These are phyloP conservation scores for Solanum appendiculatum DNA, from an alignment of 257 asterid species.

Conservation along the genomic window DNA sequence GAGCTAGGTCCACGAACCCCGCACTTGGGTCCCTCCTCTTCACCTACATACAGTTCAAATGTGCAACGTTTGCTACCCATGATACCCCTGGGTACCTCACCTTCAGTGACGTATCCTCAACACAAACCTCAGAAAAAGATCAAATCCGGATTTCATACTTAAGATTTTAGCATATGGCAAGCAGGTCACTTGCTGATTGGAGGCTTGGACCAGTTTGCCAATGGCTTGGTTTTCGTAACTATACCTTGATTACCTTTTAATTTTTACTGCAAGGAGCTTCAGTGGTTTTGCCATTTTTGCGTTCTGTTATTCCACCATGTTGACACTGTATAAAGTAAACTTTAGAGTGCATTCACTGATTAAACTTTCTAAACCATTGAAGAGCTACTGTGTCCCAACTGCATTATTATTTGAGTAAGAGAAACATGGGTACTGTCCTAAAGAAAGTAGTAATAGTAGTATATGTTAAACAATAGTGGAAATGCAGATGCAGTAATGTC, in stretches of 20 bases:
- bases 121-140: slow-evolving; percentile 9
- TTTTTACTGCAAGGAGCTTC: neutral
- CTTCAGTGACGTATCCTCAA: slow-evolving; percentile 19
- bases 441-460: neutral
- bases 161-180: neutral
- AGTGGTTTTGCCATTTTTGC: neutral
- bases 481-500: neutral
- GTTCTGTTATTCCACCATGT: neutral
- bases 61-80: neutral
- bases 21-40: slow-evolving; percentile 3
- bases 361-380: neutral
- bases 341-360: neutral
- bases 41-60: neutral
- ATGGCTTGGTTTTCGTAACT: neutral
- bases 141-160: slow-evolving; percentile 17
- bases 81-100: slow-evolving; percentile 43
- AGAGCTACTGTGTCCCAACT: neutral
- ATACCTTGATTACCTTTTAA: neutral
- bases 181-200: neutral
- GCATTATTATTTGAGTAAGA: neutral
- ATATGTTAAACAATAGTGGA: neutral
- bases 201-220: neutral
- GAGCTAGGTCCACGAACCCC: slow-evolving; percentile 20
- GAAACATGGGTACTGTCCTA: neutral
- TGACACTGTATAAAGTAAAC: neutral